These are phyloP conservation scores for Drechslerella dactyloides DNA, from an alignment of 2,329 filamentous ascomycete genomes.

Conservation along the genomic window DNA sequence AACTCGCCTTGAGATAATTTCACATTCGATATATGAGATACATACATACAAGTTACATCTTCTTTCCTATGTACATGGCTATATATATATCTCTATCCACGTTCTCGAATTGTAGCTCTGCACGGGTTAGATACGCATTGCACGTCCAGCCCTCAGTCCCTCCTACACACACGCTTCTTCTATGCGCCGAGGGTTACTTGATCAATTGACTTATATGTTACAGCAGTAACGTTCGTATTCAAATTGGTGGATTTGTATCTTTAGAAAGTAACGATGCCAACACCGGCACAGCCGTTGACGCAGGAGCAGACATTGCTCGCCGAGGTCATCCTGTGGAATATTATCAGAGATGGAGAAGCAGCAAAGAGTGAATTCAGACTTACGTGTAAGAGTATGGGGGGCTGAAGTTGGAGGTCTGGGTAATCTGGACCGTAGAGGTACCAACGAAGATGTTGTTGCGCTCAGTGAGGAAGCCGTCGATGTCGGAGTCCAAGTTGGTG, in stretches of 20 bases:
- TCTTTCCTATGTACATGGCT: neutral
- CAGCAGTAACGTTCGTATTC: too few relatives aligned
- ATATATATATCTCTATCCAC: neutral
- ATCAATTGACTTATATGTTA: neutral
- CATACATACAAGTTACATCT: too few relatives aligned
- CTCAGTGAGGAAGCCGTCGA: slow-evolving; percentile 60
- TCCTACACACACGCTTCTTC: too few relatives aligned
- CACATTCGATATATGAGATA: too few relatives aligned
- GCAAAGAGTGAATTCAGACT: neutral
- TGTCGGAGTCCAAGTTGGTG: slow-evolving; percentile 61
- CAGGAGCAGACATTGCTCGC: slow-evolving; percentile 34
- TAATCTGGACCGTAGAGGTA: slow-evolving; percentile 57
- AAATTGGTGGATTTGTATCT: too few relatives aligned
- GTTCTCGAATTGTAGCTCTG: neutral
- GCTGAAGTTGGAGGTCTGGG: slow-evolving; percentile 56
- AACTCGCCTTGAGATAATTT: too few relatives aligned
- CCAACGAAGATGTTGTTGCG: slow-evolving; percentile 60
- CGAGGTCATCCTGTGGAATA: slow-evolving; percentile 26
- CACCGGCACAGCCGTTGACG: slow-evolving; percentile 25
- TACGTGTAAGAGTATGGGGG: slow-evolving; percentile 58
- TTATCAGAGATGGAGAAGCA: neutral
- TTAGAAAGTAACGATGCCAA: slow-evolving; percentile 47
- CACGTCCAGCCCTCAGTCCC: too few relatives aligned
- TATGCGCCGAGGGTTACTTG: too few relatives aligned
- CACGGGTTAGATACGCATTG: neutral